phyloP scores from a whole-genome alignment of 2,329 filamentous ascomycete species.

The Fusarium phyllophilum region DNA sequence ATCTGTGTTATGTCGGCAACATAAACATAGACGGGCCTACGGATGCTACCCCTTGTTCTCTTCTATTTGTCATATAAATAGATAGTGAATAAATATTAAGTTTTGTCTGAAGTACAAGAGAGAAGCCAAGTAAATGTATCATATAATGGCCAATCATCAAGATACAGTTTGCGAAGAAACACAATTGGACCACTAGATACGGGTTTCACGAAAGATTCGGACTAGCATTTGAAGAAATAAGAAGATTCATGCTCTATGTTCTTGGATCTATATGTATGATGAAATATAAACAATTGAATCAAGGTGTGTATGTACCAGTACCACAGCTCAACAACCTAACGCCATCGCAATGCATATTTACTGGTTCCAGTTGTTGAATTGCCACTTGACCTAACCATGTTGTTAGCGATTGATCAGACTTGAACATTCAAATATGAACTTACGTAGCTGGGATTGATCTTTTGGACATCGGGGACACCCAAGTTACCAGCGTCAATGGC shows the following conservation, averaged over 20 bases:
- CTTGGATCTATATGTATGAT: constrained; percentile 13
- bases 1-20: background rate
- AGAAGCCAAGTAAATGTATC: background rate
- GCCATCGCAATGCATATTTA: constrained; percentile 16
- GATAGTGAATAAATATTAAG: background rate
- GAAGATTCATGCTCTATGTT: background rate
- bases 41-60: background rate
- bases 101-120: background rate
- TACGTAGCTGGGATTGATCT: constrained; percentile 46
- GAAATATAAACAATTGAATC: constrained; percentile 33
- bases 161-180: background rate
- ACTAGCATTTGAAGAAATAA: background rate
- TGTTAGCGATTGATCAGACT: background rate
- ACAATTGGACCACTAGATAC: background rate
- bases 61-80: background rate
- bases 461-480: constrained; percentile 52
- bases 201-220: background rate
- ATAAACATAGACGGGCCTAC: background rate
- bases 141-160: background rate
- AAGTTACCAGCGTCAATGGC: constrained; percentile 56
- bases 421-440: background rate
- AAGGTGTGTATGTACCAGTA: constrained; percentile 33
- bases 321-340: background rate
- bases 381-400: constrained; percentile 37
- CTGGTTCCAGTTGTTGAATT: constrained; percentile 40